Evolutionary conservation across 345 rosid species (phyloP).

Genomic region (Arabidopsis thaliana): DNA sequence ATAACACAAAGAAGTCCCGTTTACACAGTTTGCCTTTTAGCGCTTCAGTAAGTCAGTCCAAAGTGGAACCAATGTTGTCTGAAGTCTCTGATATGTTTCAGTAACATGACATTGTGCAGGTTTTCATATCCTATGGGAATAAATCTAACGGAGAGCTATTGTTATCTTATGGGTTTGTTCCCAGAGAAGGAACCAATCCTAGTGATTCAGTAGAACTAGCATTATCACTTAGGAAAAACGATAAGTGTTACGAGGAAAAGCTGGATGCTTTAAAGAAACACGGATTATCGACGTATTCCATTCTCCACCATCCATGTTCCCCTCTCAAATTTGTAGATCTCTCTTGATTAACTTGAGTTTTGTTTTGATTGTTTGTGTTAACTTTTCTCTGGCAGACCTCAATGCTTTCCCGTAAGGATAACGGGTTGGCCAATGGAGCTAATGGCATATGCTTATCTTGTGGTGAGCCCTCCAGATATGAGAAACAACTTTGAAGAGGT

Average conservation of each 20-base stretch:
- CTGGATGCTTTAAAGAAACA: conserved; percentile 76
- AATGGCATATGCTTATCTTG: conserved; percentile 87
- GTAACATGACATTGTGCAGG: conserved; percentile 59
- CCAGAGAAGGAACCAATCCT: conserved; percentile 91
- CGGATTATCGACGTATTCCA: conserved; percentile 73
- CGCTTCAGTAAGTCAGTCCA: conserved; percentile 14
- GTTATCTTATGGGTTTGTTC: conserved; percentile 92
- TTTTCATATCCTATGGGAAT: conserved; percentile 94
- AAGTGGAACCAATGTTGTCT: conserved; percentile 16
- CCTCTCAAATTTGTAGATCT: background rate
- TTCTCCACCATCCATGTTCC: conserved; percentile 14
- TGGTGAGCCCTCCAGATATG: conserved; percentile 89
- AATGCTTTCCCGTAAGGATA: conserved; percentile 80
- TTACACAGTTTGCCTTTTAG: background rate
- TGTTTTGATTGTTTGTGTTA: background rate
- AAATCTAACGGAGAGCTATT: conserved; percentile 93
- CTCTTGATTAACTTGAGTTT: conserved; percentile 16
- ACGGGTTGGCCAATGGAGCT: conserved; percentile 96
- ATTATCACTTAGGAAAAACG: conserved; percentile 72
- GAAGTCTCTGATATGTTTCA: conserved; percentile 31
- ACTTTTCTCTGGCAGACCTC: conserved; percentile 56
- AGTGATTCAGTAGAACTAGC: conserved; percentile 87
- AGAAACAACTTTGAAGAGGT: conserved; percentile 81
- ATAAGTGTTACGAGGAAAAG: conserved; percentile 79
- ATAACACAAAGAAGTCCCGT: conserved; percentile 4